These are phyloP conservation scores for Ceratobasidium sp. DNA, from an alignment of 1,284 basidiomycete species.

Conservation along the genomic window DNA sequence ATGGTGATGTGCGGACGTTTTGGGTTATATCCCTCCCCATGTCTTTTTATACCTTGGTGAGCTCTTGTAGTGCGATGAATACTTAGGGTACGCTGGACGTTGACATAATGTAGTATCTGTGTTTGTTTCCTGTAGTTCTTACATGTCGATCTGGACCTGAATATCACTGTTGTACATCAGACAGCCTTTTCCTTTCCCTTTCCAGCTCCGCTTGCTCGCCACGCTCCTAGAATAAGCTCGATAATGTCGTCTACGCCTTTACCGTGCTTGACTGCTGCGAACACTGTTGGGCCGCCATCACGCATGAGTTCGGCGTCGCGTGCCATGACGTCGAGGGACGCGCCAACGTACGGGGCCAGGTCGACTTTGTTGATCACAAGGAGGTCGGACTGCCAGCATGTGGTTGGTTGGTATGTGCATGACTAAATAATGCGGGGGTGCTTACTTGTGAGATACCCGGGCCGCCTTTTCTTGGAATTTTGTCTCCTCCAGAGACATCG, in stretches of 20 bases:
- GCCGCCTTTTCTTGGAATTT: conserved; percentile 97
- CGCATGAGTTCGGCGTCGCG: conserved; percentile 94
- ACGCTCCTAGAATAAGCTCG: conserved; percentile 85
- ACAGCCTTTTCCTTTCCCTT: conserved; percentile 32
- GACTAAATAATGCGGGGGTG: neutral
- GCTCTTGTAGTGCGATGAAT: neutral
- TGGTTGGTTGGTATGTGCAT: neutral
- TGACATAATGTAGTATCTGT: conserved; percentile 3
- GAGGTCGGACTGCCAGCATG: conserved; percentile 82
- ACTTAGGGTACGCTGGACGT: neutral
- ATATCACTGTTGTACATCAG: conserved; percentile 26
- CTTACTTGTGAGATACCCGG: conserved; percentile 83
- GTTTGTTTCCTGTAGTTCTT: conserved; percentile 17
- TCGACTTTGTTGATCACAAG: conserved; percentile 98
- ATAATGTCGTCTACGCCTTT: conserved; percentile 87
- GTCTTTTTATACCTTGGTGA: conserved; percentile 5
- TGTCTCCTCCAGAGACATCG: conserved; percentile 87
- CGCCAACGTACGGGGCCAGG: conserved; percentile 91
- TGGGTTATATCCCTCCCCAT: neutral
- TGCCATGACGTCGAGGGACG: conserved; percentile 94
- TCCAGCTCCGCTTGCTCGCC: conserved; percentile 65
- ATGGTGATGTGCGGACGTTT: neutral
- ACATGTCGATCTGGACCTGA: conserved; percentile 6
- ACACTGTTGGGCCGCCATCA: conserved; percentile 92
- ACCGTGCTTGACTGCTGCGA: conserved; percentile 84